phyloP scores from a whole-genome alignment of 495 filamentous ascomycete species.

The Hypoxylon lienhwacheense region DNA sequence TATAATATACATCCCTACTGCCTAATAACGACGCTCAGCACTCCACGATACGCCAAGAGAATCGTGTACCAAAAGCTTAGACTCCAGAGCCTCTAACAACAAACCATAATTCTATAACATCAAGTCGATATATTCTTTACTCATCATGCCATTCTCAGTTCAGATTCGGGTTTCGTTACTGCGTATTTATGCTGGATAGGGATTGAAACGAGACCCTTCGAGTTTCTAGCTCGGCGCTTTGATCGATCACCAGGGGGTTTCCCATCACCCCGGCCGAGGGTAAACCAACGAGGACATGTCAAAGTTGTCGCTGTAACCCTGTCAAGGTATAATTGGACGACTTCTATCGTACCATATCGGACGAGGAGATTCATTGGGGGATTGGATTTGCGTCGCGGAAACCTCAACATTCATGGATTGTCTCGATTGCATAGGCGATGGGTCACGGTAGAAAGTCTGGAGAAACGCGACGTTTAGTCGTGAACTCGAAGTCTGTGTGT shows the following conservation, averaged over 20 bases:
- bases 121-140: constrained; percentile 15
- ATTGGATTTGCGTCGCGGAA: constrained; percentile 31
- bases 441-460: constrained; percentile 15
- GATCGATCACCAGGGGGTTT: constrained; percentile 33
- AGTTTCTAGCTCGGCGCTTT: constrained; percentile 41
- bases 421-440: constrained; percentile 12
- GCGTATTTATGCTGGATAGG: constrained; percentile 24
- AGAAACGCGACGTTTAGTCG: constrained; percentile 19
- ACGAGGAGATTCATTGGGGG: constrained; percentile 34
- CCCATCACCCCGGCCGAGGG: constrained; percentile 10
- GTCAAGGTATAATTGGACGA: constrained; percentile 26
- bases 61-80: too few relatives aligned
- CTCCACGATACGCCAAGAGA: too few relatives aligned
- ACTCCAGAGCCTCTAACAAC: too few relatives aligned
- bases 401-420: constrained; percentile 14
- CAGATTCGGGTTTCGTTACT: too few relatives aligned
- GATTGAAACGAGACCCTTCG: constrained; percentile 33
- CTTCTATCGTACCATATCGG: constrained; percentile 38
- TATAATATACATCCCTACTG: too few relatives aligned
- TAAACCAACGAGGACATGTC: constrained; percentile 11
- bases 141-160: constrained; percentile 39
- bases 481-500: too few relatives aligned
- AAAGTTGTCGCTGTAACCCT: constrained; percentile 17
- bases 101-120: constrained; percentile 7
- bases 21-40: too few relatives aligned